Base-by-base conservation (phyloP, 164 flowering plant genomes). In the Chimonanthus praecox region DNA sequence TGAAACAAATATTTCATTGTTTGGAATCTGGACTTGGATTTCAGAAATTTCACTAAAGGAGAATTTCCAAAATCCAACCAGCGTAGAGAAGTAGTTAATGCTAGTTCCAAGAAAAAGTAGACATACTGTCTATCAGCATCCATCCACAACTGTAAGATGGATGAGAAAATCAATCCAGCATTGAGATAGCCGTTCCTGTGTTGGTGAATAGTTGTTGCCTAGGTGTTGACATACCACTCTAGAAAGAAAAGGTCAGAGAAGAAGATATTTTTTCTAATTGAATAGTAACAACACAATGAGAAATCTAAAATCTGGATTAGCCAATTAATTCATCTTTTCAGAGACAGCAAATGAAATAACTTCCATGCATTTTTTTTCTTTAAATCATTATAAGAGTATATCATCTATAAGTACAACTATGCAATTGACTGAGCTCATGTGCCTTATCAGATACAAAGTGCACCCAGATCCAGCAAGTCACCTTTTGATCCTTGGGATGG, bases 381-480 rank as follows among this genome's bases (percentile, higher is more conserved):
- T 33, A 33, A 33, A 33, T 33, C 33, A 33, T 33, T 33, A 33
- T 33, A 33, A 33, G 33, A 33, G 33, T 33, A 33, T 33, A 33
- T 33, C 1, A 33, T 33, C 33, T 33, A 0, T 33, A 33, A 33
- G 33, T 33, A 33, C 33, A 33, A 33, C 33, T 33, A 33, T 33
- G 33, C 33, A 33, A 33, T 33, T 33, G 33, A 1, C 33, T 33
- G 33, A 33, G 33, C 60, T 54, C 60, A 54, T 2, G 60, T 65
- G 6, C 63, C 69, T 7, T 49, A 16, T 84, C 79, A 91, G 70
- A 91, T 91, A 76, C 91, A 88, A 72, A 91, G 89, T 3, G 92
- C 91, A 71, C 97, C 97, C 87, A 91, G 62, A 73, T 91, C 92
- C n/a, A 83, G 88, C 10, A 77, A 82, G 45, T 79, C 81, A 69